Conservation (phyloP, 2,329 filamentous ascomycete species). For the Diaporthe nobilis region DNA sequence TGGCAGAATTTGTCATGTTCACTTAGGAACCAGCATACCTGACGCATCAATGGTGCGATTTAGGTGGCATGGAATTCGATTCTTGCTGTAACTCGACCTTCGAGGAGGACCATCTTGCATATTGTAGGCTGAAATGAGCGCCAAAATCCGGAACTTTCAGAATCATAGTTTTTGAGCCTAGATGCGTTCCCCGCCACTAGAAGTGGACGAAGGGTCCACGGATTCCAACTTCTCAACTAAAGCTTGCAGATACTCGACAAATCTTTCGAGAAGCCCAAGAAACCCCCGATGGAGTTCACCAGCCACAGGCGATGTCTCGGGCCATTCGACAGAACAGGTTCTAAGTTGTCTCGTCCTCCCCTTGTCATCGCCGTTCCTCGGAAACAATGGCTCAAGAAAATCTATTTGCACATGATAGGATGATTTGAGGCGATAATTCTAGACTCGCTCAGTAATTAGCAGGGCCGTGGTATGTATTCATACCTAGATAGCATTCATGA, state of each 20-base stretch:
- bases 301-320: neutral
- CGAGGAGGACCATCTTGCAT: neutral
- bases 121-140: neutral
- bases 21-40: neutral
- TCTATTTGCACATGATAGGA: neutral
- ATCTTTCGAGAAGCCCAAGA: neutral
- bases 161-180: neutral
- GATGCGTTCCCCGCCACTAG: neutral
- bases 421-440: no score
- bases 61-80: neutral
- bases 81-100: neutral
- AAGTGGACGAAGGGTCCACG: neutral
- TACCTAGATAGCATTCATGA: no score
- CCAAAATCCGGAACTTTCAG: neutral
- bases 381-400: no score
- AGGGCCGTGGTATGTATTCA: no score
- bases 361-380: neutral
- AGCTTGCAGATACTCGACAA: neutral
- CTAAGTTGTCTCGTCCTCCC: no score
- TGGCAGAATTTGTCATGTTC: neutral
- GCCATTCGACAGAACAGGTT: no score
- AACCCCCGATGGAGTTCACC: neutral
- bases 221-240: neutral
- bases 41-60: neutral
- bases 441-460: no score